A percentile compares a stretch with the other conserved stretches of the same genome.
Conservation (phyloP, 768 basidiomycete genomes). For the Tubosaeta sp. region DNA sequence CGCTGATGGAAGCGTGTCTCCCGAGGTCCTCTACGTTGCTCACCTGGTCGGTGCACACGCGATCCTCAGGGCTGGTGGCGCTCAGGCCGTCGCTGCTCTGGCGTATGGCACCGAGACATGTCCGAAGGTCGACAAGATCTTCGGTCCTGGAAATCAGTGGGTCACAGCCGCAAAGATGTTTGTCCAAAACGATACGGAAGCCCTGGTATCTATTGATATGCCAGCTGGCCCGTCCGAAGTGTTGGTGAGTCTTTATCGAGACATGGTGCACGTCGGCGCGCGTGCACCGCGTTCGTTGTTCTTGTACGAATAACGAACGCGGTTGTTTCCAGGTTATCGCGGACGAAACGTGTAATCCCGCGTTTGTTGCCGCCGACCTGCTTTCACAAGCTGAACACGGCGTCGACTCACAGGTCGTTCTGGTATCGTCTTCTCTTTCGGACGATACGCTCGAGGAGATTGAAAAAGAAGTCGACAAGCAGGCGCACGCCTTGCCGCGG, state of each 20-base stretch:
- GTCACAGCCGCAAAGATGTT: constrained; percentile 99
- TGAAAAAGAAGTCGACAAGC: constrained; percentile 79
- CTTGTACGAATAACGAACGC: constrained; percentile 33
- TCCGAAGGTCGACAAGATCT: constrained; percentile 98
- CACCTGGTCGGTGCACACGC: constrained; percentile 85
- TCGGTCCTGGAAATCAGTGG: constrained; percentile 99
- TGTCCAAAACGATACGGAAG: constrained; percentile 97
- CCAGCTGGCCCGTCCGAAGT: constrained; percentile 98
- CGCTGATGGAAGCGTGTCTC: constrained; percentile 86
- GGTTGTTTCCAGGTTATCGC: constrained; percentile 73
- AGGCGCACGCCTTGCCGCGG: constrained; percentile 82
- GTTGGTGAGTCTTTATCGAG: constrained; percentile 53
- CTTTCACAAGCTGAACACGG: constrained; percentile 98
- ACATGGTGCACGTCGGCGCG: constrained; percentile 60
- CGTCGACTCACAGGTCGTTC: constrained; percentile 95
- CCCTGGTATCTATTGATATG: constrained; percentile 97
- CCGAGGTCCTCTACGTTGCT: constrained; percentile 97
- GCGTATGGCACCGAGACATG: constrained; percentile 95
- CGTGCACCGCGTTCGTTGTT: constrained; percentile 47
- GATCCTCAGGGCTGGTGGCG: constrained; percentile 92
- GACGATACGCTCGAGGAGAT: constrained; percentile 62
- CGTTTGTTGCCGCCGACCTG: constrained; percentile 94
- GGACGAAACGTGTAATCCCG: constrained; percentile 78
- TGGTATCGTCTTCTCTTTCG: constrained; percentile 74
- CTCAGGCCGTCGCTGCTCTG: constrained; percentile 92